Conservation (phyloP, 1,284 basidiomycete genomes). For the Melampsora americana region DNA sequence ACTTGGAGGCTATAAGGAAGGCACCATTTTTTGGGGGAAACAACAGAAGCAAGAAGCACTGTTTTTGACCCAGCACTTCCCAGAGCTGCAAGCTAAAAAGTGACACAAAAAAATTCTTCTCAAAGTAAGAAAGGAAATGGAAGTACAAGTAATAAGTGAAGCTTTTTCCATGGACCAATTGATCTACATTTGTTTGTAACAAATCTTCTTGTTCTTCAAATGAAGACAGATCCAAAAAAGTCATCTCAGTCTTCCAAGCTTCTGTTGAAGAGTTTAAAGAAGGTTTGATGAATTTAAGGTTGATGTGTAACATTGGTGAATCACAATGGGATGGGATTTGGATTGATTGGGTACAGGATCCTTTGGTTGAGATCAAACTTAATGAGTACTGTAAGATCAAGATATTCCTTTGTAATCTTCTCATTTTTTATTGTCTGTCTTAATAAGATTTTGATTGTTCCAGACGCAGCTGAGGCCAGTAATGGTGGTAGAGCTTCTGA, state of each 20-base stretch:
- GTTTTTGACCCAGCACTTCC: not conserved
- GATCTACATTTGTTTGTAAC: conserved; percentile 31
- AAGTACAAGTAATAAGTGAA: no score
- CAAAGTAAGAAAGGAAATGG: no score
- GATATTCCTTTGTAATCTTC: conserved; percentile 40
- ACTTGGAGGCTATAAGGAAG: no score
- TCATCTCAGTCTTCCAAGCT: not conserved
- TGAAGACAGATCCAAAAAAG: not conserved
- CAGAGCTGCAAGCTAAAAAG: not conserved
- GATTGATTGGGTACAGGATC: not conserved
- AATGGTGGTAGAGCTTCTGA: conserved; percentile 91
- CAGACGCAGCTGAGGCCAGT: conserved; percentile 79
- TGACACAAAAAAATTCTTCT: no score
- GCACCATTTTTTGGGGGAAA: no score
- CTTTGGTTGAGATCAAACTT: conserved; percentile 16
- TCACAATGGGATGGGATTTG: conserved; percentile 36
- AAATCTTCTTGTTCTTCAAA: conserved; percentile 43
- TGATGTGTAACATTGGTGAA: conserved; percentile 40
- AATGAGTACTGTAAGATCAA: conserved; percentile 12
- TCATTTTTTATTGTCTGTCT: conserved; percentile 53
- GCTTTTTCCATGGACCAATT: conserved; percentile 13
- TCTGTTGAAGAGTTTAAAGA: conserved; percentile 1
- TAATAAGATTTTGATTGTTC: conserved; percentile 71
- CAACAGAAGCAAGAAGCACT: not conserved
- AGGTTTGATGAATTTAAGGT: conserved; percentile 24